These are phyloP conservation scores for Rhizopogon vulgaris DNA, from an alignment of 768 basidiomycete species.

Conservation along the genomic window DNA sequence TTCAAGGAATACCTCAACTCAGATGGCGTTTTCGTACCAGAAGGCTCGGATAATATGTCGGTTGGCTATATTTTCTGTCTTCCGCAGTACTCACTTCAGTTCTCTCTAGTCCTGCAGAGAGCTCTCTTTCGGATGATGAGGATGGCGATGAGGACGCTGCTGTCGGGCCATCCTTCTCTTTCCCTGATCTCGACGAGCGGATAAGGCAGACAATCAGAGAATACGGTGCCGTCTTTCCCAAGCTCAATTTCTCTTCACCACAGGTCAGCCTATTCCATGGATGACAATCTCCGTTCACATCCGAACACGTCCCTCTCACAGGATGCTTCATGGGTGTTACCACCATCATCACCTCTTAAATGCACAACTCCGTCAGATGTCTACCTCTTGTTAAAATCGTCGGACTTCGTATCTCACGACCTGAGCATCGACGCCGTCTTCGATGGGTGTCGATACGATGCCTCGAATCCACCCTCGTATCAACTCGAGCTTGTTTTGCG, in stretches of 20 bases:
- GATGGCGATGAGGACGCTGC: constrained; percentile 21
- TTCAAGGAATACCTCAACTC: constrained; percentile 72
- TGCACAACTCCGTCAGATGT: constrained; percentile 88
- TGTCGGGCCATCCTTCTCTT: constrained; percentile 44
- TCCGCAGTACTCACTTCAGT: background rate
- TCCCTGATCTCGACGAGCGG: constrained; percentile 73
- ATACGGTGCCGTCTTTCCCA: constrained; percentile 88
- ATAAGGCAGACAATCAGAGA: constrained; percentile 60
- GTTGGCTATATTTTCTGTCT: constrained; percentile 20
- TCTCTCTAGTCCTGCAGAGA: constrained; percentile 41
- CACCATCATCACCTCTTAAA: constrained; percentile 76
- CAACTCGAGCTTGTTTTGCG: constrained; percentile 80
- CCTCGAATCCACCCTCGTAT: constrained; percentile 31
- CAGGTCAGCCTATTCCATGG: constrained; percentile 42
- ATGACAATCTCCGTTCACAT: background rate
- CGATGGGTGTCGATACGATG: constrained; percentile 41
- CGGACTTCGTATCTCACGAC: constrained; percentile 84
- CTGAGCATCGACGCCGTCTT: constrained; percentile 57
- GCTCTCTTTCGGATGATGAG: constrained; percentile 50
- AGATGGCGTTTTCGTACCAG: constrained; percentile 82
- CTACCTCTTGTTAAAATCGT: constrained; percentile 88
- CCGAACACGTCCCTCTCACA: constrained; percentile 20
- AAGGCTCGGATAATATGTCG: constrained; percentile 74
- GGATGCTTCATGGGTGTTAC: constrained; percentile 92
- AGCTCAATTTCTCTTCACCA: constrained; percentile 95